These are phyloP conservation scores for Psilocybe azurescens DNA, from an alignment of 768 basidiomycete species.

Conservation along the genomic window DNA sequence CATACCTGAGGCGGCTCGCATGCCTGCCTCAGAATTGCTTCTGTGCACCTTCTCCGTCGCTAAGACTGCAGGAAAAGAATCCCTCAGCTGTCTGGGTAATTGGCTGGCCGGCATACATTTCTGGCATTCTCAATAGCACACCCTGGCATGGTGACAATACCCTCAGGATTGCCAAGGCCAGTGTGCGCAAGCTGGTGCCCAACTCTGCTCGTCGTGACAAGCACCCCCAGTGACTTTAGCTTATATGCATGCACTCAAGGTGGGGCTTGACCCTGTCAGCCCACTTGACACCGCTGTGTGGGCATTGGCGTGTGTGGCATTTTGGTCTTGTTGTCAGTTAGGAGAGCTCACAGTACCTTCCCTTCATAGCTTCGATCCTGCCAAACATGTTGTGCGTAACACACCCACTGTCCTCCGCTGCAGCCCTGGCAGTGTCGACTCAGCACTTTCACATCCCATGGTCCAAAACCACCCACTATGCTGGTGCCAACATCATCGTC, in stretches of 20 bases:
- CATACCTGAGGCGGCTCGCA: conserved; percentile 28
- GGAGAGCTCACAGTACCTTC: not conserved
- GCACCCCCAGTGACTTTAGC: conserved; percentile 33
- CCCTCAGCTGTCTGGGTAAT: not conserved
- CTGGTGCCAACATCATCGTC: conserved; percentile 32
- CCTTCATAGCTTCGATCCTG: conserved; percentile 21
- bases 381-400: conserved; percentile 18
- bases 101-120: too few species aligned
- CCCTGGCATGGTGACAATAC: too few species aligned
- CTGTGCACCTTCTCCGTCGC: conserved; percentile 25
- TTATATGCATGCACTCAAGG: not conserved
- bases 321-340: not conserved
- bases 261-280: not conserved
- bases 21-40: conserved; percentile 34
- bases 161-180: too few species aligned
- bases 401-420: not conserved
- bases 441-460: conserved; percentile 36
- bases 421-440: not conserved
- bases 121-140: too few species aligned
- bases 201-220: too few species aligned
- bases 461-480: conserved; percentile 34
- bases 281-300: not conserved
- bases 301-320: not conserved
- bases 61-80: conserved; percentile 13
- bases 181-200: too few species aligned